Percentiles rank a stretch among this genome's conserved stretches.
These are phyloP conservation scores for Verbascum thapsus DNA, from an alignment of 257 asterid species.

Conservation along the genomic window DNA sequence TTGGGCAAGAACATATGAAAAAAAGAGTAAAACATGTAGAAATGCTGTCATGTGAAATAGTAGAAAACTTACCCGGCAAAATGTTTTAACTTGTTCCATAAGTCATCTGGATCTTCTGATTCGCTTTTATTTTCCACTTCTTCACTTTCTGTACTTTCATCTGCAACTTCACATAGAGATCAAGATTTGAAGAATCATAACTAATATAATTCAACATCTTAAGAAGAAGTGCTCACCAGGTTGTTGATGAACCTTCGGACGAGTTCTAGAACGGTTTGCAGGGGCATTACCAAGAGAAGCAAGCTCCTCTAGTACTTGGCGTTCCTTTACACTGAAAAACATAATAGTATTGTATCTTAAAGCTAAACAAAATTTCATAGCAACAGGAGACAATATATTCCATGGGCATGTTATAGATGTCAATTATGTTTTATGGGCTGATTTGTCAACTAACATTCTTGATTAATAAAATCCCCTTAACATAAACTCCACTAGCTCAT, in stretches of 20 bases:
- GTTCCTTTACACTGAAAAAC: slow-evolving; percentile 73
- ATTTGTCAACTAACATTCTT: too few species aligned
- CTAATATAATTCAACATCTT: slow-evolving; percentile 7
- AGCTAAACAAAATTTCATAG: slow-evolving; percentile 4
- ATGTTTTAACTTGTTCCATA: slow-evolving; percentile 75
- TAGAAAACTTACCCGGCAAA: slow-evolving; percentile 72
- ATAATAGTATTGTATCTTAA: slow-evolving; percentile 25
- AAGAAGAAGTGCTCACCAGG: slow-evolving; percentile 50
- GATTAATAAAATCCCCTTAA: too few species aligned
- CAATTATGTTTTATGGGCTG: too few species aligned
- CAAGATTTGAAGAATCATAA: not conserved
- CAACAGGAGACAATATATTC: slow-evolving; percentile 1
- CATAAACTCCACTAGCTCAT: too few species aligned
- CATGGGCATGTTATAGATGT: too few species aligned
- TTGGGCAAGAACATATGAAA: too few species aligned
- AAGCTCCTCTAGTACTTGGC: slow-evolving; percentile 88
- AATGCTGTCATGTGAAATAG: too few species aligned
- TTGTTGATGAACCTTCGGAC: slow-evolving; percentile 66
- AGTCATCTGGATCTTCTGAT: slow-evolving; percentile 56
- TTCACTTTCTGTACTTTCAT: slow-evolving; percentile 53
- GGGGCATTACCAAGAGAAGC: slow-evolving; percentile 64
- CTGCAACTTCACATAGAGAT: slow-evolving; percentile 39
- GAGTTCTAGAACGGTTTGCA: slow-evolving; percentile 60
- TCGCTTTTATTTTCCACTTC: slow-evolving; percentile 43
- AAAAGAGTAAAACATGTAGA: too few species aligned